Evolutionary conservation across 306 rosid genomes (phyloP), one percentile per base, ranked within the genome.

Genomic region (Acmispon strigosus): DNA sequence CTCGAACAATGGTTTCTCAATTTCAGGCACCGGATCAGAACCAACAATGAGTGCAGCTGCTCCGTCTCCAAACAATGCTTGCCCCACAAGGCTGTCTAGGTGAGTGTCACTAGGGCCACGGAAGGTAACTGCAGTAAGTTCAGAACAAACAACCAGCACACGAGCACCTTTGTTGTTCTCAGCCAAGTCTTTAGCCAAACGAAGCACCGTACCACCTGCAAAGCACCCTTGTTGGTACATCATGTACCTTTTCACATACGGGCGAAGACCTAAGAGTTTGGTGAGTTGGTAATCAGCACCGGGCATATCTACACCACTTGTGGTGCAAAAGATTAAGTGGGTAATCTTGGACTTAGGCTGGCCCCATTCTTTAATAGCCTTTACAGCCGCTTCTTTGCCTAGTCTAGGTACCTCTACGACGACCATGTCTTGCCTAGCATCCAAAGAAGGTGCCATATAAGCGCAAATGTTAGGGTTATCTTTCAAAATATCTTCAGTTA

Each of bases 391-490:
- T 4, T 66, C 71, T 0, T 66, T 66, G 3, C 71, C 71, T 5
- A 66, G 11, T 3, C 45, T 66, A 9, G 71, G 71, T 0, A 66
- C 72, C 11, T 66, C 72, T 0, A 66, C 72, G 0, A 66, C 58
- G 18, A 66, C 58, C 72, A 66, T 66, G 47, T 66, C 72, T 60
- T 90, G 94, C 14, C 96, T 81, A 0, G 88, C 89, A 75, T 90
- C 91, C 42, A 90, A 56, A 2, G 96, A 90, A 3, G 93, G 88
- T 10, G 89, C 93, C 87, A 84, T 85, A 60, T 85, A 87, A 13
- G 77, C 91, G 2, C 93, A 85, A 5, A 90, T 2, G 41, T 14
- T 71, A 0, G 82, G 82, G 29, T 78, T 78, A 27, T 78, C 78
- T 41, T 78, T 78, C 69, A 78, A n/a, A 8, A 78, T 49, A 12